Percentiles rank a stretch among this genome's conserved stretches.
These are phyloP conservation scores for Isabelozyma pseudorhagii DNA, from an alignment of 805 yeast genomes.

Conservation along the genomic window DNA sequence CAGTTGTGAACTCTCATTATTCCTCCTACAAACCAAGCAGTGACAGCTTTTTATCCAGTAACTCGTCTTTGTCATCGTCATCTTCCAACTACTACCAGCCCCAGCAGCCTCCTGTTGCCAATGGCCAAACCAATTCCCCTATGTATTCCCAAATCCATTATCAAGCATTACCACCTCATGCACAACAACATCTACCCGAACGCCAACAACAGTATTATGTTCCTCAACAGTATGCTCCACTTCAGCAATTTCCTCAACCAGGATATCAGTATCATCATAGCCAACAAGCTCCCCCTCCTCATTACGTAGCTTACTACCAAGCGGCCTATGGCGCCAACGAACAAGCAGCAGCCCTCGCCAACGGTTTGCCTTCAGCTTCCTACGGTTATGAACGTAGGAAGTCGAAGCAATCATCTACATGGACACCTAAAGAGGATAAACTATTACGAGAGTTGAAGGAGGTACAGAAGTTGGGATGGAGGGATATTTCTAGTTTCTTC, in stretches of 20 bases:
- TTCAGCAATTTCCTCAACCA: background rate
- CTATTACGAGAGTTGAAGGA: conserved; percentile 75
- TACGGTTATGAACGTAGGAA: conserved; percentile 13
- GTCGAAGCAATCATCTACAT: conserved; percentile 44
- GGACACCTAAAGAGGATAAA: conserved; percentile 79
- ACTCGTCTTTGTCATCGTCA: background rate
- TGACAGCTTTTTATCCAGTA: background rate
- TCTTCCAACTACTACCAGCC: background rate
- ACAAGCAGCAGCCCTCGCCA: background rate
- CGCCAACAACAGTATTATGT: conserved; percentile 1
- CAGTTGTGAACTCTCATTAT: background rate
- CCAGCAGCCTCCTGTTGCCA: background rate
- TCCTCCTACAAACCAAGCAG: background rate
- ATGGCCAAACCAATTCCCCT: background rate
- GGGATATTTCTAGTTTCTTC: conserved; percentile 78
- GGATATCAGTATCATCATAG: background rate
- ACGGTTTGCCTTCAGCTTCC: background rate
- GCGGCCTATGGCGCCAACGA: background rate
- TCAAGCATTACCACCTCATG: background rate
- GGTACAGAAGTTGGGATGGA: conserved; percentile 83
- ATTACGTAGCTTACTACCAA: background rate
- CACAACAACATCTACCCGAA: conserved; percentile 3
- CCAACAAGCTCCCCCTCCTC: background rate
- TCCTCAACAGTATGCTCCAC: background rate
- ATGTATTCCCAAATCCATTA: background rate